Conservation (phyloP, 768 basidiomycete species). For the Macrolepiota albuminosa region DNA sequence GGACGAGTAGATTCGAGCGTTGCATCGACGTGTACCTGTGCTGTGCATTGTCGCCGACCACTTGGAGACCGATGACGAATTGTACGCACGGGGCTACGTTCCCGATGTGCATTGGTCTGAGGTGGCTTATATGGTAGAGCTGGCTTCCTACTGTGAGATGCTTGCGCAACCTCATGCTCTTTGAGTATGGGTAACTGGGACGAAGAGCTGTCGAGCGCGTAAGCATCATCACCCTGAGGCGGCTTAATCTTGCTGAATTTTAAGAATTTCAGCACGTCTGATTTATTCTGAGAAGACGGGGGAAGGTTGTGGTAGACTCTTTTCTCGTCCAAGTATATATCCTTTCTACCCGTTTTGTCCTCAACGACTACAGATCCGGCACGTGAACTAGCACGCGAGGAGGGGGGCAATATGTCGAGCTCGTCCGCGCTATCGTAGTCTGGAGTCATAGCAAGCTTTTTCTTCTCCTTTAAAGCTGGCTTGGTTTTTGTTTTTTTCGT, state of each 20-base stretch:
- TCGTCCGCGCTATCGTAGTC: slow-evolving; percentile 7
- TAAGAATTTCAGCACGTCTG: slow-evolving; percentile 15
- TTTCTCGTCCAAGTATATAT: slow-evolving; percentile 4
- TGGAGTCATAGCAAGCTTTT: neutral
- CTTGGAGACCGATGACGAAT: slow-evolving; percentile 3
- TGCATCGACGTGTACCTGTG: neutral
- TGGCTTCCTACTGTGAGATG: neutral
- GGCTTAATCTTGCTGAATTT: slow-evolving; percentile 34
- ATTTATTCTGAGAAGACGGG: neutral
- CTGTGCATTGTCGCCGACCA: neutral
- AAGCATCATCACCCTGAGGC: neutral
- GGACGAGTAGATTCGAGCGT: slow-evolving; percentile 6
- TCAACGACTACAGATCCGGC: slow-evolving; percentile 8
- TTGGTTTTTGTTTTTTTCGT: slow-evolving; percentile 1
- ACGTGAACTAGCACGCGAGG: slow-evolving; percentile 10
- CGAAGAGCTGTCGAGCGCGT: neutral
- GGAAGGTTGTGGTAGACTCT: neutral
- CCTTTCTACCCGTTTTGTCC: slow-evolving; percentile 12
- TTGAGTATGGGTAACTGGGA: slow-evolving; percentile 1
- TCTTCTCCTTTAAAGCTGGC: neutral
- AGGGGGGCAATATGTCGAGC: slow-evolving; percentile 20
- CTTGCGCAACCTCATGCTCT: neutral
- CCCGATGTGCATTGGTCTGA: neutral
- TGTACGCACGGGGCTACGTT: neutral
- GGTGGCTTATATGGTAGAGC: neutral